A percentile compares a stretch with the other conserved stretches of the same genome.
Conservation (phyloP, 2,329 filamentous ascomycete species). For the Gyromitra esculenta region DNA sequence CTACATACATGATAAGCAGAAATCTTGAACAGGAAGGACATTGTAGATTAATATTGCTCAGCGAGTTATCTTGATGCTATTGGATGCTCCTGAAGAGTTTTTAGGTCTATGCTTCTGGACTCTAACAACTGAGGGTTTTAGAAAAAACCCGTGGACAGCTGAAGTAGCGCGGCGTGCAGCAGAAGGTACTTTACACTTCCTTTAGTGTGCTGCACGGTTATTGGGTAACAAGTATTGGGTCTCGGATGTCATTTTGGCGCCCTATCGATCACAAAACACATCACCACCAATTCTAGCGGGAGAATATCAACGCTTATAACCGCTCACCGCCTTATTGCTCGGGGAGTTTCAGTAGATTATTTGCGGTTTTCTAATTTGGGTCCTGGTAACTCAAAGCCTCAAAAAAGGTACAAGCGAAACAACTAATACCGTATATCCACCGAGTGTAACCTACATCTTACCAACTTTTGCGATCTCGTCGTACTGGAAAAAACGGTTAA, state of each 20-base stretch:
- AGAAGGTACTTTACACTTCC: neutral
- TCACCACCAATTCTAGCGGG: conserved; percentile 3
- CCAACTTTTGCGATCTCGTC: conserved; percentile 8
- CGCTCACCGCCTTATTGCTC: conserved; percentile 10
- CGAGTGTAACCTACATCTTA: neutral
- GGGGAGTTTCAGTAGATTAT: neutral
- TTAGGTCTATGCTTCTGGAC: neutral
- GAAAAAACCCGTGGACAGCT: neutral
- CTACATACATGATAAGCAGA: neutral
- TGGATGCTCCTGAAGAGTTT: neutral
- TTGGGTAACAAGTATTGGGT: conserved; percentile 9
- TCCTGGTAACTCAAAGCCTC: neutral
- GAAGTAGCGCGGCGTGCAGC: neutral
- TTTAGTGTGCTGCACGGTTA: conserved; percentile 14
- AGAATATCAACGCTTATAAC: conserved; percentile 17
- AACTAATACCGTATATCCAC: neutral
- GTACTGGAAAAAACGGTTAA: conserved; percentile 13
- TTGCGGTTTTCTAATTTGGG: neutral
- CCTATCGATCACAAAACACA: neutral
- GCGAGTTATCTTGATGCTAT: neutral
- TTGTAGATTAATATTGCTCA: neutral
- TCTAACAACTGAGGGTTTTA: neutral
- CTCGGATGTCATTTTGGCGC: conserved; percentile 6
- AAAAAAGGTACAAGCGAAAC: conserved; percentile 1
- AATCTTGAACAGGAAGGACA: conserved; percentile 14